Percentiles rank a stretch among this genome's conserved stretches.
Evolutionary conservation across 805 yeast species (phyloP).

Genomic region (Candida ovalis): DNA sequence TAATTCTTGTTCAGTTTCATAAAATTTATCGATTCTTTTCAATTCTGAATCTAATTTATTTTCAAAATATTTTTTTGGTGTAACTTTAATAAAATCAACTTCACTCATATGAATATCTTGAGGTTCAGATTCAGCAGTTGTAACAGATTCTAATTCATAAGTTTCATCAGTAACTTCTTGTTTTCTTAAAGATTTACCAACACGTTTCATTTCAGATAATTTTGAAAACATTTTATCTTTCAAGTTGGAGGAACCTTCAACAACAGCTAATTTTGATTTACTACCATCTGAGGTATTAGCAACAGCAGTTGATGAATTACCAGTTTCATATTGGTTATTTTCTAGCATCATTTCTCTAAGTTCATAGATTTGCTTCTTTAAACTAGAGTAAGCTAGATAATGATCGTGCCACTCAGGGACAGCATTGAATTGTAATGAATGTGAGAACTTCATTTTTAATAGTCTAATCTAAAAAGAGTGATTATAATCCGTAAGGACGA

Average conservation of each 20-base stretch:
- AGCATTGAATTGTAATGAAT: slow-evolving; percentile 36
- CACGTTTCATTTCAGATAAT: slow-evolving; percentile 11
- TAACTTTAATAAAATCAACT: slow-evolving; percentile 25
- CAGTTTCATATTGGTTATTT: slow-evolving; percentile 13
- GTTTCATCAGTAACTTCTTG: slow-evolving; percentile 14
- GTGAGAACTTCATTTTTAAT: slow-evolving; percentile 44
- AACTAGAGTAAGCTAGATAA: slow-evolving; percentile 42
- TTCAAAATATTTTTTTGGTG: slow-evolving; percentile 42
- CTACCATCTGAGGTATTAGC: slow-evolving; percentile 13
- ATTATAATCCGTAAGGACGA: not conserved
- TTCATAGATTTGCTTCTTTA: slow-evolving; percentile 54
- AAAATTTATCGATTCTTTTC: slow-evolving; percentile 50
- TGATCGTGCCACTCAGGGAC: slow-evolving; percentile 52
- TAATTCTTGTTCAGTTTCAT: slow-evolving; percentile 41
- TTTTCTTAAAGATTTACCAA: slow-evolving; percentile 6
- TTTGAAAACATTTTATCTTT: slow-evolving; percentile 15
- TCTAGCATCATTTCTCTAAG: slow-evolving; percentile 38
- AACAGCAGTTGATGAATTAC: slow-evolving; percentile 12
- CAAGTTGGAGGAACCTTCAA: slow-evolving; percentile 10
- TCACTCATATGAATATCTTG: slow-evolving; percentile 10
- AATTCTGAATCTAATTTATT: slow-evolving; percentile 45
- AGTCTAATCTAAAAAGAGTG: not conserved
- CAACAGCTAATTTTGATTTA: slow-evolving; percentile 13
- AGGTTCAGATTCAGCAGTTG: slow-evolving; percentile 1
- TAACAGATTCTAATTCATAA: slow-evolving; percentile 15